Conservation (phyloP, 805 yeast genomes). For the Schwanniomyces occidentalis region DNA sequence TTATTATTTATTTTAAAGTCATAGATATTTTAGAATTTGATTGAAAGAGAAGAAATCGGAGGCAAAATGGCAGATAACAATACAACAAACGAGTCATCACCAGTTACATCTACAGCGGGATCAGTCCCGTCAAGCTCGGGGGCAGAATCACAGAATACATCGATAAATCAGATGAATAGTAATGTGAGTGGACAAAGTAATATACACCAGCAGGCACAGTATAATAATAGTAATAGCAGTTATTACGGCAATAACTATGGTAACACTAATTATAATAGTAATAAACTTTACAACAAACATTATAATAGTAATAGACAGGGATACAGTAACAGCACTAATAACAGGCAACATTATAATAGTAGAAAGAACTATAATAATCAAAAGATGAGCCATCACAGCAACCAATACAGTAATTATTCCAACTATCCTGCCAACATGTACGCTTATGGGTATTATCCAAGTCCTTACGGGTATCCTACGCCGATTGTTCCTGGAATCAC, state of each 20-base stretch:
- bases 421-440: conserved; percentile 26
- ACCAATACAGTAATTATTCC: conserved; percentile 21
- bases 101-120: no score
- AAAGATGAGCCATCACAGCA: conserved; percentile 18
- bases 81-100: conserved; percentile 9
- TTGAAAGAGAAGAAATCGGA: conserved; percentile 2
- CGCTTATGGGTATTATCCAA: conserved; percentile 27
- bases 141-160: conserved; percentile 1
- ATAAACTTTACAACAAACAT: conserved; percentile 11
- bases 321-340: conserved; percentile 11
- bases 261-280: conserved; percentile 6
- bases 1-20: conserved; percentile 1
- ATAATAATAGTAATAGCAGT: conserved; percentile 4
- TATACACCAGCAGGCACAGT: conserved; percentile 3
- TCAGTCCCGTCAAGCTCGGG: no score
- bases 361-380: conserved; percentile 15
- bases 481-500: conserved; percentile 11
- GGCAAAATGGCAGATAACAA: conserved; percentile 17
- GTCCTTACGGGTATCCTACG: conserved; percentile 23
- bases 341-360: conserved; percentile 12
- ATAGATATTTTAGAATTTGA: neutral
- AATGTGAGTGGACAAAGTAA: neutral
- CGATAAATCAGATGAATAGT: conserved; percentile 1
- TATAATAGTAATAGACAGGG: conserved; percentile 17
- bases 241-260: conserved; percentile 10